Evolutionary conservation across 225 moss, liverwort and hornwort genomes (phyloP).

Genomic region (Pleurozium schreberi): DNA sequence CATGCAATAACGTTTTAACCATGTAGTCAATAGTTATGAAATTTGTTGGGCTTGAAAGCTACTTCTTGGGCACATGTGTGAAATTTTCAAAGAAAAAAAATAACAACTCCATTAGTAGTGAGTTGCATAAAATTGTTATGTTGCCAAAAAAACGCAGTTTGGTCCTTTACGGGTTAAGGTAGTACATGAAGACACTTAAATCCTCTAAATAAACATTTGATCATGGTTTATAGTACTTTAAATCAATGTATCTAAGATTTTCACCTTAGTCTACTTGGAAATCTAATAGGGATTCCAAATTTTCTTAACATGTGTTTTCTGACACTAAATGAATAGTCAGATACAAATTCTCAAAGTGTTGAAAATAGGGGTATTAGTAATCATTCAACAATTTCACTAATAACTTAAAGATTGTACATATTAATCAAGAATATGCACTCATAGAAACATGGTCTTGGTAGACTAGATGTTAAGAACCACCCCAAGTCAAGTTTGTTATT

Average conservation of each 20-base stretch:
- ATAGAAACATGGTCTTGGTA: background rate
- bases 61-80: no score
- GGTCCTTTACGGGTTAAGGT: no score
- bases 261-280: background rate
- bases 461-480: background rate
- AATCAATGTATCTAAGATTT: background rate
- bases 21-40: no score
- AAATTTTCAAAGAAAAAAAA: no score
- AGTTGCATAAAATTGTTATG: no score
- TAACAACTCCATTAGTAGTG: no score
- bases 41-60: no score
- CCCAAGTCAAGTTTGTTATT: background rate
- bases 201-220: background rate
- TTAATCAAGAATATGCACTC: background rate
- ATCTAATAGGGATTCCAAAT: background rate
- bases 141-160: no score
- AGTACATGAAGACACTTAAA: background rate
- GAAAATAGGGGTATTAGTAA: background rate
- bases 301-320: background rate
- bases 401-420: background rate
- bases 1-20: no score
- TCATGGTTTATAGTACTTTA: background rate
- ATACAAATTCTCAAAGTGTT: background rate
- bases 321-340: background rate
- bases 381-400: fast-evolving